These are phyloP conservation scores for Eustoma russellianum DNA, from an alignment of 257 asterid genomes.

Conservation along the genomic window DNA sequence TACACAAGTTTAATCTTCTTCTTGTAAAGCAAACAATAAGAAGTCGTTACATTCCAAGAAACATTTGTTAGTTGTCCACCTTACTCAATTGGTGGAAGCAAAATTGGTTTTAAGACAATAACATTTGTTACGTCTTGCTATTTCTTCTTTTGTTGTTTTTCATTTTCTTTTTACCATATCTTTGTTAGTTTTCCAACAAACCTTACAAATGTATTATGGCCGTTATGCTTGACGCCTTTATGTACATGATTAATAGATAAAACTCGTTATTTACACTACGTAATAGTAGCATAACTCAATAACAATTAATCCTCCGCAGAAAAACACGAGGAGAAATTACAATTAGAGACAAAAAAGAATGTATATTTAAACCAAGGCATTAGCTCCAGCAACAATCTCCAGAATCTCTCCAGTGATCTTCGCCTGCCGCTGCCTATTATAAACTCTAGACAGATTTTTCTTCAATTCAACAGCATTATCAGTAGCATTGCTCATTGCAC, in stretches of 20 bases:
- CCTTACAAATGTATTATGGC: constrained; percentile 18
- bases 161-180: no score
- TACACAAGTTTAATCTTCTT: no score
- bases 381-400: constrained; percentile 92
- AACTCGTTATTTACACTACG: constrained; percentile 24
- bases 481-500: constrained; percentile 78
- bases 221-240: constrained; percentile 8
- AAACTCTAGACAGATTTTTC: constrained; percentile 43
- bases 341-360: constrained; percentile 7
- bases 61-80: no score
- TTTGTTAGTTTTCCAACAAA: no score
- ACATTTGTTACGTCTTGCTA: no score
- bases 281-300: constrained; percentile 22
- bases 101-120: no score
- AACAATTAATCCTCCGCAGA: constrained; percentile 12
- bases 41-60: no score
- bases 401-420: constrained; percentile 87
- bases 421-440: constrained; percentile 81
- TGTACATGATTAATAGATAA: constrained; percentile 31
- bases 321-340: constrained; percentile 22
- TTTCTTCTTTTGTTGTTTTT: no score
- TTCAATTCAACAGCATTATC: constrained; percentile 71
- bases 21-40: no score
- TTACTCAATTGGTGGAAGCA: no score
- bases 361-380: constrained; percentile 30